These are phyloP conservation scores for Cryphonectria radicalis DNA, from an alignment of 2,329 filamentous ascomycete genomes.

Conservation along the genomic window DNA sequence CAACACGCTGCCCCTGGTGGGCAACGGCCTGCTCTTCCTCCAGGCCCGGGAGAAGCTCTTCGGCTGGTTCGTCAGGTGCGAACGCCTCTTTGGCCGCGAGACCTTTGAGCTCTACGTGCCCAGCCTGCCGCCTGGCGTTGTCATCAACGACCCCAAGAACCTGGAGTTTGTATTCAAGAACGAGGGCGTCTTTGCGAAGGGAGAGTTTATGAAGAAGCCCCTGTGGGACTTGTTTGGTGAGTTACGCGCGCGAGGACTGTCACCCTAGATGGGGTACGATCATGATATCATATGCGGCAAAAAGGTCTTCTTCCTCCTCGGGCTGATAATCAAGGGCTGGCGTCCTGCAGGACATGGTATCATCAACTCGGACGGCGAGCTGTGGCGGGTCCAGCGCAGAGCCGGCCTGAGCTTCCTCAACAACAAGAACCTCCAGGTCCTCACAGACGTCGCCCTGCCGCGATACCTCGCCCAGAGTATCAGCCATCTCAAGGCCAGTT, in stretches of 20 bases:
- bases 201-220: constrained; percentile 62
- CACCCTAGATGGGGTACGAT: neutral
- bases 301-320: neutral
- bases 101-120: constrained; percentile 67
- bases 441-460: constrained; percentile 63
- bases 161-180: constrained; percentile 67
- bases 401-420: constrained; percentile 65
- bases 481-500: constrained; percentile 40
- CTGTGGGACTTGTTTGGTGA: constrained; percentile 66
- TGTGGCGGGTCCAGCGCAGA: constrained; percentile 66
- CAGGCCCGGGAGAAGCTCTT: constrained; percentile 64
- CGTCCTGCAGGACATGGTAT: constrained; percentile 58
- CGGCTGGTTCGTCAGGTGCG: constrained; percentile 64
- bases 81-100: constrained; percentile 59
- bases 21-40: constrained; percentile 66
- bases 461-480: constrained; percentile 53
- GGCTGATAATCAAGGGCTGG: neutral
- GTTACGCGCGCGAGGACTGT: constrained; percentile 10
- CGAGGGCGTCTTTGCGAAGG: constrained; percentile 64
- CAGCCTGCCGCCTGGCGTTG: constrained; percentile 63
- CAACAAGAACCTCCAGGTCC: constrained; percentile 57
- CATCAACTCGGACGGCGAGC: constrained; percentile 67
- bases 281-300: neutral
- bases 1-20: constrained; percentile 58
- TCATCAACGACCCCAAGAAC: constrained; percentile 65